Conservation (phyloP, 495 filamentous ascomycete species). For the Clavariopsis aquatica region DNA sequence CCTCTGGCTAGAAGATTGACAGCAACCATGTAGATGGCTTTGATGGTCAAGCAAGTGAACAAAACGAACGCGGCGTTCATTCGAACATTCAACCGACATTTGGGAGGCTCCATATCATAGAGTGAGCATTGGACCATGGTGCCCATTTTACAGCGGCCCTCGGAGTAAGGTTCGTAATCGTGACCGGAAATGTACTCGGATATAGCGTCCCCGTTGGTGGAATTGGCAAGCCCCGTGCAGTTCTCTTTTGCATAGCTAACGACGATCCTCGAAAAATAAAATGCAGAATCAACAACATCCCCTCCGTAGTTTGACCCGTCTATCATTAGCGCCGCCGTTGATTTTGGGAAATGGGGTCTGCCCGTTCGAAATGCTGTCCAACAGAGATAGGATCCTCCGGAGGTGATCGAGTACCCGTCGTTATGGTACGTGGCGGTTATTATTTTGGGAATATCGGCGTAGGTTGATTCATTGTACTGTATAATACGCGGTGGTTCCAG, state of each 20-base stretch:
- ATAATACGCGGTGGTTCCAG: constrained; percentile 8
- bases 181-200: background rate
- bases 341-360: constrained; percentile 16
- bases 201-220: constrained; percentile 8
- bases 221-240: constrained; percentile 20
- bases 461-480: constrained; percentile 17
- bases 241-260: constrained; percentile 22
- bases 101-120: background rate
- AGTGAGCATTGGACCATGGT: constrained; percentile 5
- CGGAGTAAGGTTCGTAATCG: background rate
- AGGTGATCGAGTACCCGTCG: background rate
- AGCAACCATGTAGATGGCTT: constrained; percentile 32
- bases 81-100: constrained; percentile 32
- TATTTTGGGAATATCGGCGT: background rate
- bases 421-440: too few species aligned
- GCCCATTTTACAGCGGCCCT: constrained; percentile 19
- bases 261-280: background rate
- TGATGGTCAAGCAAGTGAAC: constrained; percentile 20
- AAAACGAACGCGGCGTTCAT: constrained; percentile 34
- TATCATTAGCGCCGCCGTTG: background rate
- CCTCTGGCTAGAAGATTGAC: constrained; percentile 30
- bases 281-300: background rate
- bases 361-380: constrained; percentile 35
- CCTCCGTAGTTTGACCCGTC: constrained; percentile 1
- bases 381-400: constrained; percentile 18